Conservation (phyloP, 1,284 basidiomycete genomes). For the Cutaneotrichosporon sp. region DNA sequence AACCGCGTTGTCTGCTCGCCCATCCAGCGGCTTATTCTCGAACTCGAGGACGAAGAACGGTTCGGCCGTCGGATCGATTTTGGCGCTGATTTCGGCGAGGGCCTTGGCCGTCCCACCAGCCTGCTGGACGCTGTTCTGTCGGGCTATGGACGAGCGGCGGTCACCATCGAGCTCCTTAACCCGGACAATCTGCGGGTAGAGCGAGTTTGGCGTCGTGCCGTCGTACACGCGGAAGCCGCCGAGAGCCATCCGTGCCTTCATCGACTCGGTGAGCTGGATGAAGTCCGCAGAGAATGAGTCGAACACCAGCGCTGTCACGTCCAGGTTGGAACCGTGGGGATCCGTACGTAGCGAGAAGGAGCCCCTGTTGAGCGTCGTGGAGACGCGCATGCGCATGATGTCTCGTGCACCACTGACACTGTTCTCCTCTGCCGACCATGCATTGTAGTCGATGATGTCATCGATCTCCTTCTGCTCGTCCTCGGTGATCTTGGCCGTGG, state of each 20-base stretch:
- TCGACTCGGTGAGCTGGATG: slow-evolving; percentile 81
- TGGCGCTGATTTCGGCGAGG: slow-evolving; percentile 42
- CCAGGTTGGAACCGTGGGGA: slow-evolving; percentile 62
- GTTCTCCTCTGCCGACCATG: slow-evolving; percentile 66
- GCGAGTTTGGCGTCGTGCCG: slow-evolving; percentile 75
- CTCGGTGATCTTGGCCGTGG: slow-evolving; percentile 60
- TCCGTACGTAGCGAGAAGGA: slow-evolving; percentile 76
- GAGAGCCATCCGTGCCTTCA: slow-evolving; percentile 78
- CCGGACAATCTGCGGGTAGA: slow-evolving; percentile 89
- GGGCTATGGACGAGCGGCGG: slow-evolving; percentile 3
- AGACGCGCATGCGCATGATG: slow-evolving; percentile 74
- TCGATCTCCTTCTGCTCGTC: slow-evolving; percentile 92
- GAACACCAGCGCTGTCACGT: slow-evolving; percentile 86
- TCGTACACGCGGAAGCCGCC: slow-evolving; percentile 90
- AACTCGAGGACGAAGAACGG: slow-evolving; percentile 93
- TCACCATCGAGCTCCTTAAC: slow-evolving; percentile 64
- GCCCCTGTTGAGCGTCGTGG: slow-evolving; percentile 78
- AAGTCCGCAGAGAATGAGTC: slow-evolving; percentile 84
- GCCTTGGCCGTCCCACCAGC: slow-evolving; percentile 38
- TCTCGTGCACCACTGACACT: slow-evolving; percentile 69
- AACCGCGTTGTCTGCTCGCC: slow-evolving; percentile 86
- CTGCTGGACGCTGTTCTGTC: slow-evolving; percentile 33
- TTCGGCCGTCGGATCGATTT: slow-evolving; percentile 53
- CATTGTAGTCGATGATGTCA: slow-evolving; percentile 91
- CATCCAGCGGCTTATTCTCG: slow-evolving; percentile 90